A percentile compares a stretch with the other conserved stretches of the same genome.
phyloP scores from a whole-genome alignment of 2,329 filamentous ascomycete species.

The Myriosclerotinia curreyana region DNA sequence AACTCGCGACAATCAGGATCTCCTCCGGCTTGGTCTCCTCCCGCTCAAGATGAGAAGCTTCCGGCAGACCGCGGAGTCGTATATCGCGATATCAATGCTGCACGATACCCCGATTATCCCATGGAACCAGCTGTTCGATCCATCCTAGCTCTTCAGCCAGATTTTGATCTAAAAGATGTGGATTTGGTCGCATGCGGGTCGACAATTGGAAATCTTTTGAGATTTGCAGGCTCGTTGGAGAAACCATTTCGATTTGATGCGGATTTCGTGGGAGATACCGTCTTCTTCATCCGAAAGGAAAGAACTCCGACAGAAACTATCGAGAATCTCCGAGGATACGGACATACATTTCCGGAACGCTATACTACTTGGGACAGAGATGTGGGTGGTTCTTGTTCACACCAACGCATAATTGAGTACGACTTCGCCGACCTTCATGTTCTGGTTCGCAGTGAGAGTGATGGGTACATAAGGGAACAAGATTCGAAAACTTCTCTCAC shows the following conservation, averaged over 20 bases:
- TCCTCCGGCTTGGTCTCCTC: constrained; percentile 52
- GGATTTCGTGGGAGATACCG: constrained; percentile 53
- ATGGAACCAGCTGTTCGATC: constrained; percentile 44
- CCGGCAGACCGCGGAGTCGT: constrained; percentile 43
- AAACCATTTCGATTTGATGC: constrained; percentile 57
- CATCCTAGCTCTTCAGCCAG: constrained; percentile 41
- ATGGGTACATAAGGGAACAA: constrained; percentile 49
- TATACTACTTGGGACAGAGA: constrained; percentile 62
- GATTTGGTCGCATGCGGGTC: constrained; percentile 60
- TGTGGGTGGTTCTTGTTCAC: constrained; percentile 54
- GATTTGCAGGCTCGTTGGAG: constrained; percentile 48
- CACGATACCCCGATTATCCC: constrained; percentile 42
- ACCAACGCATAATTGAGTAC: constrained; percentile 62
- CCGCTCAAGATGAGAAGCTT: constrained; percentile 39
- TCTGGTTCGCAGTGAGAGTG: constrained; percentile 55
- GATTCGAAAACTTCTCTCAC: neutral
- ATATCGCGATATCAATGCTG: constrained; percentile 47
- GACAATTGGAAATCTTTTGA: constrained; percentile 59
- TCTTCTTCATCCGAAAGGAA: constrained; percentile 63
- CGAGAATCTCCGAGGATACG: constrained; percentile 54
- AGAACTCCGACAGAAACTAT: constrained; percentile 58
- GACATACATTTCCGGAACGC: constrained; percentile 63
- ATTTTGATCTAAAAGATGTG: constrained; percentile 40
- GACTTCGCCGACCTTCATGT: constrained; percentile 51
- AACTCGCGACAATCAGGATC: constrained; percentile 41